Base-by-base conservation (phyloP, 345 rosid species). In the Salix arbutifolia region DNA sequence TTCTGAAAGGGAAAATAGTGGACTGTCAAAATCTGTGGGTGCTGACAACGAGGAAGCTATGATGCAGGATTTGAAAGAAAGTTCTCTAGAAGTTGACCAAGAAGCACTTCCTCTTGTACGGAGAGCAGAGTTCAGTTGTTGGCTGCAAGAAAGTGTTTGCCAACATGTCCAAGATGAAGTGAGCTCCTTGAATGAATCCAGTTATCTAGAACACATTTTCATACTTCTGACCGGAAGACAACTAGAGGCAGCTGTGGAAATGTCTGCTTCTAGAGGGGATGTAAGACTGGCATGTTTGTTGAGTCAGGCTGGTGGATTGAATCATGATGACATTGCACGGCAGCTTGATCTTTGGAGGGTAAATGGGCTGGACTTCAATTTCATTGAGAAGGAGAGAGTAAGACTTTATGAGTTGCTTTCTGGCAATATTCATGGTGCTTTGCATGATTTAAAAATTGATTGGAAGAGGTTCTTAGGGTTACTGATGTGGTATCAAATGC, bases 381-480 rank as follows among this genome's bases (percentile, higher is more conserved):
- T 92, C 85, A 91, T 96, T 26, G 97, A 93, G 86, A 89, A 89
- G 84, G 95, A 88, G 30, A 87, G 98, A 74, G 69, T 89, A 58
- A 89, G 85, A 86, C 87, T 93, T 71, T 92, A 88, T 82, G 99
- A 93, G 87, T 87, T 96, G 89, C 98, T 96, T 81, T 88, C 96
- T 72, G 97, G 99, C 70, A 87, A 92, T 79, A 90, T 96, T 79
- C 91, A 81, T 78, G 87, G 85, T 81, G 89, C 95, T 17, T 77
- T 91, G 82, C 76, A 80, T 69, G 90, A 79, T 86, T 73, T 79
- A 74, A 81, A 84, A 80, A 90, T 93, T 81, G 99, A 93, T 83
- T 95, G 99, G 98, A 95, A 91, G 90, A 89, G 99, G 86, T 93
- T 93, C 84, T 86, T 96, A 70, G 98, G 99, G 64, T 70, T 93